Evolutionary conservation across 805 yeast species (phyloP).

Genomic region (Kazachstania viticola): DNA sequence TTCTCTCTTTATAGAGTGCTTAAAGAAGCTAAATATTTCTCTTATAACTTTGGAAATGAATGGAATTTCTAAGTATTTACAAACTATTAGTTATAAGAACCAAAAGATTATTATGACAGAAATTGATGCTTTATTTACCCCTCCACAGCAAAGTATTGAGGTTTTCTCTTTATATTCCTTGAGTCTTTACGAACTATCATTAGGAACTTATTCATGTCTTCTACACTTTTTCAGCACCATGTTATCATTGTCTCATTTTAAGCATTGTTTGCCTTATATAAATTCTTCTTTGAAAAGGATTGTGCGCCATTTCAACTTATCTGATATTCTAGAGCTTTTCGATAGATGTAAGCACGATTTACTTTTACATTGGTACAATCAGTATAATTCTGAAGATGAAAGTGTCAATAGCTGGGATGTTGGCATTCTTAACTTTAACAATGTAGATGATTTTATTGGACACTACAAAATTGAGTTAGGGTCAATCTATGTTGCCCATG

Average conservation of each 20-base stretch:
- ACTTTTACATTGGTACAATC: slow-evolving; percentile 10
- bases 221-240: slow-evolving; percentile 10
- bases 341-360: slow-evolving; percentile 15
- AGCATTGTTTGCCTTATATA: slow-evolving; percentile 16
- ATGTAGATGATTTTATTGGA: slow-evolving; percentile 7
- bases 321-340: slow-evolving; percentile 9
- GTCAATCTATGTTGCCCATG: slow-evolving; percentile 12
- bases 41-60: slow-evolving; percentile 4
- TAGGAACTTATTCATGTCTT: slow-evolving; percentile 13
- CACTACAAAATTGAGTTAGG: slow-evolving; percentile 11
- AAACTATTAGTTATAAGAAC: slow-evolving; percentile 15
- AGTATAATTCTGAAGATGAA: neutral
- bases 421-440: slow-evolving; percentile 11
- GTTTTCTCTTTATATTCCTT: slow-evolving; percentile 17
- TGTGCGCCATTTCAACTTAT: slow-evolving; percentile 1
- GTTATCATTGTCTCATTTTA: slow-evolving; percentile 3
- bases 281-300: slow-evolving; percentile 5
- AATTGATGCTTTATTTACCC: slow-evolving; percentile 13
- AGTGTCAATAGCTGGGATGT: slow-evolving; percentile 10
- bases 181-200: slow-evolving; percentile 11
- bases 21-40: slow-evolving; percentile 8
- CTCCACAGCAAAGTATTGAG: slow-evolving; percentile 20
- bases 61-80: slow-evolving; percentile 12
- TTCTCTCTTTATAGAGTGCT: slow-evolving; percentile 11
- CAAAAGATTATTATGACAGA: slow-evolving; percentile 21